These are phyloP conservation scores for Rhizophora mangle DNA, from an alignment of 345 rosid genomes.

Conservation along the genomic window DNA sequence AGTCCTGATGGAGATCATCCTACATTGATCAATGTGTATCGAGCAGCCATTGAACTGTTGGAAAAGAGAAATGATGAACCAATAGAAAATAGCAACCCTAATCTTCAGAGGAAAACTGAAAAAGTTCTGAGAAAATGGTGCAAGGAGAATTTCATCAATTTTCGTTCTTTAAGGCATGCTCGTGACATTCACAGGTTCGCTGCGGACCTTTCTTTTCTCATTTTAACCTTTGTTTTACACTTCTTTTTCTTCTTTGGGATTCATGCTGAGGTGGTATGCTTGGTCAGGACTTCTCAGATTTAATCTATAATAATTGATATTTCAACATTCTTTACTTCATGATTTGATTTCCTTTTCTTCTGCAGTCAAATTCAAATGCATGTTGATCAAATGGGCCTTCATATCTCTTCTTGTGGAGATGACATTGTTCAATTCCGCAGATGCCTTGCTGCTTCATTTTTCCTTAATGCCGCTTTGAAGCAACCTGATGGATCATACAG, in stretches of 20 bases:
- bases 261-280: neutral
- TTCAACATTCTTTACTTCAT: constrained; percentile 2
- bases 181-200: constrained; percentile 70
- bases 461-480: constrained; percentile 88
- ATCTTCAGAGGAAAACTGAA: constrained; percentile 23
- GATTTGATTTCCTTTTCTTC: constrained; percentile 4
- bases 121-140: constrained; percentile 84
- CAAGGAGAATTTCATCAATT: constrained; percentile 69
- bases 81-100: constrained; percentile 37
- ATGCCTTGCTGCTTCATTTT: constrained; percentile 91
- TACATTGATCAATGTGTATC: constrained; percentile 76
- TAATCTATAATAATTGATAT: neutral
- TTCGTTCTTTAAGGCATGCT: constrained; percentile 79
- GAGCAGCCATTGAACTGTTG: constrained; percentile 63
- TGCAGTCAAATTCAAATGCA: constrained; percentile 77
- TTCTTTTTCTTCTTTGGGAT: neutral
- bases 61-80: constrained; percentile 46
- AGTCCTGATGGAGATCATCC: constrained; percentile 90
- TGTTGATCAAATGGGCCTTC: constrained; percentile 74
- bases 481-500: constrained; percentile 87
- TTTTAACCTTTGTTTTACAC: neutral
- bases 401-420: constrained; percentile 72
- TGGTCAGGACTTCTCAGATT: neutral
- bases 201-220: neutral
- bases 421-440: constrained; percentile 72